A percentile compares a stretch with the other conserved stretches of the same genome.
Evolutionary conservation across 169 alveolate genomes (phyloP).

Genomic region (Cryptosporidium viatorum): DNA sequence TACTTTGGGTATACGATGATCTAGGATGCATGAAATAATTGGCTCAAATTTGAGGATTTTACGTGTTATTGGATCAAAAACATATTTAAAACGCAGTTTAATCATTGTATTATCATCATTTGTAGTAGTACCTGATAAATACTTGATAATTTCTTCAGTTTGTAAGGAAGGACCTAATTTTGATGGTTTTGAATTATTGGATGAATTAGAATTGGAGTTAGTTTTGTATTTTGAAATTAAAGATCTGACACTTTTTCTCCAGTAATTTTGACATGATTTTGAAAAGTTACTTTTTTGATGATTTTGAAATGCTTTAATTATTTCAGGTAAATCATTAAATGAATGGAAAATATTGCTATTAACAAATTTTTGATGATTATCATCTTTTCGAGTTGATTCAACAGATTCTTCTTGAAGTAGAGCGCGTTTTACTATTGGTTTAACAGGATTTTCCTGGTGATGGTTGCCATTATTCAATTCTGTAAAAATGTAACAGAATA

Average conservation of each 20-base stretch:
- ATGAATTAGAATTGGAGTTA: background rate
- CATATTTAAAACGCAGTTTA: conserved; percentile 1
- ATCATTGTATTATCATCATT: conserved; percentile 19
- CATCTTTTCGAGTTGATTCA: no score
- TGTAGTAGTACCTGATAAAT: background rate
- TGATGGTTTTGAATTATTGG: background rate
- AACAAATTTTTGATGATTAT: no score
- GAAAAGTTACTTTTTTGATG: background rate
- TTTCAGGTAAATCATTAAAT: background rate
- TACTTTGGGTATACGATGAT: conserved; percentile 9
- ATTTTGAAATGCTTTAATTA: conserved; percentile 6
- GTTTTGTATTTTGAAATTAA: background rate
- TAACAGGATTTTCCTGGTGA: no score
- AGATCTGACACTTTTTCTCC: conserved; percentile 6
- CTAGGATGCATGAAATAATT: conserved; percentile 26
- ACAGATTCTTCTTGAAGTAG: no score
- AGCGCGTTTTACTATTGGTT: no score
- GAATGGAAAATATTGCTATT: background rate
- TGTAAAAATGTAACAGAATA: background rate
- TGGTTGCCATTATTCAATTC: background rate
- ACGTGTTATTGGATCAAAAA: background rate
- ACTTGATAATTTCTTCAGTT: conserved; percentile 15
- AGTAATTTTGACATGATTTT: conserved; percentile 13
- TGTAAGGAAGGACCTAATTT: conserved; percentile 13
- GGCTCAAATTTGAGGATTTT: background rate